Base-by-base conservation (phyloP, 495 filamentous ascomycete species). In the Aspergillus avenaceus region DNA sequence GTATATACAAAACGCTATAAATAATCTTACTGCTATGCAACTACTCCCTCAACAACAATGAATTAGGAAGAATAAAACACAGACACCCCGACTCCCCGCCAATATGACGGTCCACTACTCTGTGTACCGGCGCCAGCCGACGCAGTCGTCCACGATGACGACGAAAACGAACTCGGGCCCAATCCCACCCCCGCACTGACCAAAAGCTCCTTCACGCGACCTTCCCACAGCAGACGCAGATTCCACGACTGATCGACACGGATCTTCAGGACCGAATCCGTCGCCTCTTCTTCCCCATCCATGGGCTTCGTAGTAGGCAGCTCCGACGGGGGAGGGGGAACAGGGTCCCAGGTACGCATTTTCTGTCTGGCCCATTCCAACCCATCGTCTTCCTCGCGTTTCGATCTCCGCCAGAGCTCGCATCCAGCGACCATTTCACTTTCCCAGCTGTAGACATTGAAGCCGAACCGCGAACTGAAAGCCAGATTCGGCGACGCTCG, bases 391-490 rank as follows among this genome's bases (percentile, higher is more conserved):
- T 49, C 46, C 23, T 32, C 42, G 26, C 49, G 36, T 65, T 71
- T 54, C 65, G 67, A 78, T 40, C 69, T 69, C 45, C 80, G 76
- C 92, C 95, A 98, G 24, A 97, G 71, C 66, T 98, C 95, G 64
- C 84, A 87, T 11, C 95, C 93, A 8, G 96, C 75, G 32, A 86
- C 85, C 73, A 96, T 80, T 29, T 95, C 91, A 62, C 89, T 95
- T 71, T 97, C 93, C 72, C 96, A 98, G 59, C 88, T 95, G 71
- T 96, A 97, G 43, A 96, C 90, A 62, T 98, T 98, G 65, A 97
- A 98, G 54, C 93, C 90, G 71, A 97, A 92, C 32, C 85, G 82
- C 25, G 89, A 90, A 50, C 90, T 92, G 40, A 98, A 81, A 1
- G 90, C 84, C 44, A 93, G 80, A 50, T 90, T 82, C 11, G 78